Evolutionary conservation across 2,329 filamentous ascomycete genomes (phyloP).

Genomic region (Fusarium sp.): DNA sequence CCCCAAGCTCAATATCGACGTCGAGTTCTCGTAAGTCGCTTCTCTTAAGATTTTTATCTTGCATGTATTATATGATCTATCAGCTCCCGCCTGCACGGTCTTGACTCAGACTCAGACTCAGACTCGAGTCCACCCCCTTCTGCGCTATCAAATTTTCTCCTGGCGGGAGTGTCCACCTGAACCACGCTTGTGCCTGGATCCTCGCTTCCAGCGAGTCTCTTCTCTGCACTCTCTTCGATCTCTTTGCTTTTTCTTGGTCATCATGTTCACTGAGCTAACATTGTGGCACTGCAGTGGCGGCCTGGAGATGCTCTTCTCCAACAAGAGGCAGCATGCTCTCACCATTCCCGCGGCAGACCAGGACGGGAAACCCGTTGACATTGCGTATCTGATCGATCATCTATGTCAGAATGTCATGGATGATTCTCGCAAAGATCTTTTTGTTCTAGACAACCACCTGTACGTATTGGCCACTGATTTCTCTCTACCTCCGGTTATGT

Average conservation of each 20-base stretch:
- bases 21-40: slow-evolving; percentile 71
- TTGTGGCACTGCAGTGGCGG: slow-evolving; percentile 70
- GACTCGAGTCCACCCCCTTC: slow-evolving; percentile 8
- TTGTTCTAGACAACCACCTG: slow-evolving; percentile 88
- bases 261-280: slow-evolving; percentile 25
- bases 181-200: slow-evolving; percentile 31
- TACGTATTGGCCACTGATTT: slow-evolving; percentile 59
- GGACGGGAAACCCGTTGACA: slow-evolving; percentile 68
- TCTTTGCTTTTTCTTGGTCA: slow-evolving; percentile 14
- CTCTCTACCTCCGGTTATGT: background rate
- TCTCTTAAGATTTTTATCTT: slow-evolving; percentile 15
- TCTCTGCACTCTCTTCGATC: slow-evolving; percentile 7
- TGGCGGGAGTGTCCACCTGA: slow-evolving; percentile 14
- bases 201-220: slow-evolving; percentile 1
- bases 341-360: slow-evolving; percentile 70
- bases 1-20: slow-evolving; percentile 63
- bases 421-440: slow-evolving; percentile 85
- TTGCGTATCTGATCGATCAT: slow-evolving; percentile 79
- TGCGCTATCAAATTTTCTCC: slow-evolving; percentile 6
- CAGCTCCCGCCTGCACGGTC: slow-evolving; percentile 24
- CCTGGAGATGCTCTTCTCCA: slow-evolving; percentile 91
- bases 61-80: slow-evolving; percentile 39
- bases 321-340: slow-evolving; percentile 77
- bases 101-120: slow-evolving; percentile 1
- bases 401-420: slow-evolving; percentile 86